Base-by-base conservation (phyloP, 106 monocot genomes). In the Iris macrosiphon region DNA sequence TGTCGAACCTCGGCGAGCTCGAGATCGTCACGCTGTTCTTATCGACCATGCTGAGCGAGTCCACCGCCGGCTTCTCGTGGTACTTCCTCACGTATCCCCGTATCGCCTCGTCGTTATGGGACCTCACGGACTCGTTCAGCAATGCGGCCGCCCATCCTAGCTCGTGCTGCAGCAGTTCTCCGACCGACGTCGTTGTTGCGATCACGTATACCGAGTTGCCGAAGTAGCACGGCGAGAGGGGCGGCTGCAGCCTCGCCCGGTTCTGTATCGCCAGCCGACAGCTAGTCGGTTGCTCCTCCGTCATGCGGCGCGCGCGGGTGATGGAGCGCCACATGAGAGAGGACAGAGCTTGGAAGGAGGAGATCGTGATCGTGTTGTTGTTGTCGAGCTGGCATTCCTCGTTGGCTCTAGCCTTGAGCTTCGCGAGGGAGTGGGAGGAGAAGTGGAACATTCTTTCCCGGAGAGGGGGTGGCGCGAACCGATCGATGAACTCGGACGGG, bases 401-500 rank as follows among this genome's bases (percentile, higher is more conserved):
- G 54, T 81, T 85, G 19, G 85, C 81, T 31, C 23, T 72, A 1
- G 62, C 50, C 51, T 86, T 92, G 4, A 92, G 70, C 42, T 37
- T n/a, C 3, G 75, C 69, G 1, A 86, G 40, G 6, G 79, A 62
- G 0, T 67, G 42, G 0, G 45, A 17, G 0, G 86, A 63, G 73
- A 92, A 77, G 61, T 87, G 86, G 55, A 85, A 87, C 15, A 79
- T 49, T 49, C 67, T 62, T 44, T 74, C 74, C 0, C 70, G 55
- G 6, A 92, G 72, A 2, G 32, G 40, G 14, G 76, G 67, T 2
- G 51, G 70, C 0, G 45, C 1, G 26, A 28, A 62, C 6, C 74
- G 30, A 3, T 67, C 56, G 45, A 83, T 39, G 71, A 79, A 79
- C 18, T 65, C 37, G 4, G 26, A 27, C 1, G 64, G 48, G 10